Evolutionary conservation across 1,284 basidiomycete genomes (phyloP), one percentile per base, ranked within the genome.

Genomic region (Austroboletus novae-zelandiae): DNA sequence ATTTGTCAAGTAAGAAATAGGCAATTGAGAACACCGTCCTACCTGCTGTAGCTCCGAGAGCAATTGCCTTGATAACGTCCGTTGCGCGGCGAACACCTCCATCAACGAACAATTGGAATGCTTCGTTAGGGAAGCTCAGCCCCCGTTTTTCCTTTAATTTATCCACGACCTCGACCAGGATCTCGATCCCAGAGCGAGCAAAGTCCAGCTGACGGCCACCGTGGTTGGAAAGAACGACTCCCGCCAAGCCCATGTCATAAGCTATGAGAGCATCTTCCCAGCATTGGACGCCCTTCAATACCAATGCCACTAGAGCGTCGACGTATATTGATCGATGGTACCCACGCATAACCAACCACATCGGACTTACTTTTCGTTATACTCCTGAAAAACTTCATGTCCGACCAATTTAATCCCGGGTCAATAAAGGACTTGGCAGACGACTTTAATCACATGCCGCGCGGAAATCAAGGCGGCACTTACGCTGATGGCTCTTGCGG

Each of bases 221-320:
- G 62, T 97, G 94, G 66, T 97, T 97, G 9, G 90, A 92, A 27
- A 94, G 79, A 4, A 97, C 94, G 44, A 96, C 81, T 9, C 94
- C 94, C 4, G 85, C 83, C 40, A 89, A 71, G 6, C 91, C 90
- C 0, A 73, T 71, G 61, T 98, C 94, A 59, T 93, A 94, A 3
- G 95, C 95, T 61, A 85, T 75, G 1, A 98, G 78, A 0, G 92
- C 91, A 66, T 98, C 94, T 80, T 96, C 93, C 91, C 91, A 95
- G 60, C 85, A 85, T 68, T 95, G 93, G 3, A 97, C 90, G 50
- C 94, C 93, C 69, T 98, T 98, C 47, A 98, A 74, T 53, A 97
- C 83, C 51, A 98, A 74, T 14, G 94, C 93, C 90, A 97, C 86
- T 89, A 59, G 5, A 34, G 32, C 44, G 25, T 47, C 45, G 29